These are phyloP conservation scores for Polychaeton citri DNA, from an alignment of 2,329 filamentous ascomycete species.

Conservation along the genomic window DNA sequence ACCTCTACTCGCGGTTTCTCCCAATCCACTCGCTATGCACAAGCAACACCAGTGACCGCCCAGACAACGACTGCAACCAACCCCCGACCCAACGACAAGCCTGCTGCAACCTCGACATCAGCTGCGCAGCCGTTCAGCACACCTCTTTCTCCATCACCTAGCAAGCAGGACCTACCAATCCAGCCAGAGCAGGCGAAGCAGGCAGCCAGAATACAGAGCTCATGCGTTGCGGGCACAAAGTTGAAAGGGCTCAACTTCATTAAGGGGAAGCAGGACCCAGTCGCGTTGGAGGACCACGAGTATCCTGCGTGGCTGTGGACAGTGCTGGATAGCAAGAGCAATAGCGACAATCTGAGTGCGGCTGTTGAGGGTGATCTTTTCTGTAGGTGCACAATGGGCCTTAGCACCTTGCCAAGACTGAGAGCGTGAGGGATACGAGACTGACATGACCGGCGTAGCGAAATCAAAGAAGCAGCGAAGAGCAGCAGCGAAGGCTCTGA, in stretches of 20 bases:
- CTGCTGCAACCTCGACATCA: conserved; percentile 30
- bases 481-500: conserved; percentile 52
- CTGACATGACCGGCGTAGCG: conserved; percentile 38
- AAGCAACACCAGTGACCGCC: conserved; percentile 14
- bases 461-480: conserved; percentile 76
- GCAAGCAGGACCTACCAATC: conserved; percentile 15
- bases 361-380: conserved; percentile 59
- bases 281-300: conserved; percentile 59
- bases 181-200: conserved; percentile 14
- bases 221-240: conserved; percentile 51
- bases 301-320: conserved; percentile 75
- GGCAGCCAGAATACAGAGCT: conserved; percentile 19
- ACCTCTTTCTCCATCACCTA: conserved; percentile 20
- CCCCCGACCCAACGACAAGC: conserved; percentile 19
- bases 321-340: conserved; percentile 47
- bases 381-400: conserved; percentile 44
- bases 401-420: background rate
- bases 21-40: conserved; percentile 3
- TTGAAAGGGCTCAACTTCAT: conserved; percentile 65
- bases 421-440: background rate
- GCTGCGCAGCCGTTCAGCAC: conserved; percentile 34
- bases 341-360: conserved; percentile 34
- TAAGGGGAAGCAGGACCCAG: conserved; percentile 59
- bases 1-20: conserved; percentile 6
- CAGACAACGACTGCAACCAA: conserved; percentile 16